Evolutionary conservation across 108 stramenopile species (phyloP), one percentile per base, ranked within the genome.

Genomic region (Nannochloropsis oceanica): DNA sequence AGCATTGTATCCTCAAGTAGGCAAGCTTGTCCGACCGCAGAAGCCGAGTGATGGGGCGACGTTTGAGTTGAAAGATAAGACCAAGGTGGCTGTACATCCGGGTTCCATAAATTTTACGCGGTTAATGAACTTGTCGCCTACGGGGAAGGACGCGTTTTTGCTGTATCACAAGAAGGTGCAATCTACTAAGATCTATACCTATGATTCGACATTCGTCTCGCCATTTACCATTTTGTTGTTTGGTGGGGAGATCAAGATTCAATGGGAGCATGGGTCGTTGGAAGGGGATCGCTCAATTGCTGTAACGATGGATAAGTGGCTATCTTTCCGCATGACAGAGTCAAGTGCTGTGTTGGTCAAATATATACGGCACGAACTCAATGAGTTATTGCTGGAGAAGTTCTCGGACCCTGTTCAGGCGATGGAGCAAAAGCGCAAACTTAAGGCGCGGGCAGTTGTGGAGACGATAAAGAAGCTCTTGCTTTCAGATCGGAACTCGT

Each of bases 311-410:
- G 87, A 88, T 59, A 34, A 50, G n/a, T 88, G 87, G 87, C 79
- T 88, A 25, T 81, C 84, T 22, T 88, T 88, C 43, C 84, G 50
- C 26, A 88, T 81, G 81, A 84, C 73, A 44, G 87, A 84, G 81
- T 84, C 46, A 43, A 88, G 80, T 34, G 87, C 84, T n/a, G 87
- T 88, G 26, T 81, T 80, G 22, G 84, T 88, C 87, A 88, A 88
- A 84, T 80, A 84, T 25, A 84, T 88, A 81, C 84, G 87, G 44
- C 44, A 81, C 43, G 87, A 88, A 27, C 84, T 88, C 14, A 88
- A 79, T 81, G 80, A 88, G 44, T 84, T 88, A 50, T 59, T 88
- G 20, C 80, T 88, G 81, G 34, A 59, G 27, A 84, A 84, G 27
- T 84, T 88, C 44, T 84, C 84, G 44, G 84, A 43, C 43, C 84